Evolutionary conservation across 495 filamentous ascomycete species (phyloP).

Genomic region (Podospora pseudopauciseta): DNA sequence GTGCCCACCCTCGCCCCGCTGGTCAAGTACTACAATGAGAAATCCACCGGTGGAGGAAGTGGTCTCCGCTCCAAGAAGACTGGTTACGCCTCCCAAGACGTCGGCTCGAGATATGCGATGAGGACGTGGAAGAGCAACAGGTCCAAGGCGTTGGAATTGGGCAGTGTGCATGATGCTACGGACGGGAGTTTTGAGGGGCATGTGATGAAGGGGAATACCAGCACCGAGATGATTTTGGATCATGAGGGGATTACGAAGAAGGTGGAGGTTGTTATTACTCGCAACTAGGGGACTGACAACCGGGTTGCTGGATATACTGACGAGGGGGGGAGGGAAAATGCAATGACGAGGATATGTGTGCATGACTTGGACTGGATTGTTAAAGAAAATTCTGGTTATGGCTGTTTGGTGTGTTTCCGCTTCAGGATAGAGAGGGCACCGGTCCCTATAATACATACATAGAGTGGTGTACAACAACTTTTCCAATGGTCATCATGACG

Average conservation of each 20-base stretch:
- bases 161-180: conserved; percentile 21
- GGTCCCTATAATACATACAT: neutral
- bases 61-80: conserved; percentile 26
- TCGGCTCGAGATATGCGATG: conserved; percentile 24
- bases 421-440: neutral
- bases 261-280: conserved; percentile 25
- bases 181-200: conserved; percentile 23
- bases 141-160: conserved; percentile 21
- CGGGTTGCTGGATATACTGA: neutral
- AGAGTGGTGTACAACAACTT: no score
- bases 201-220: conserved; percentile 19
- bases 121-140: conserved; percentile 20
- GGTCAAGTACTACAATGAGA: conserved; percentile 39
- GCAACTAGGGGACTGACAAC: neutral
- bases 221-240: conserved; percentile 25
- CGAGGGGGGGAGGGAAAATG: neutral
- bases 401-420: no score
- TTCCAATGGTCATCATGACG: no score
- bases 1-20: conserved; percentile 51
- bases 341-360: neutral
- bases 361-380: neutral
- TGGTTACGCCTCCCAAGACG: conserved; percentile 39
- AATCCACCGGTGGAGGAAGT: conserved; percentile 9
- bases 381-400: neutral
- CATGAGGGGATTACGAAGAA: conserved; percentile 25